Conservation (phyloP, 176 grass and related monocot genomes). For the Eleusine coracana region DNA sequence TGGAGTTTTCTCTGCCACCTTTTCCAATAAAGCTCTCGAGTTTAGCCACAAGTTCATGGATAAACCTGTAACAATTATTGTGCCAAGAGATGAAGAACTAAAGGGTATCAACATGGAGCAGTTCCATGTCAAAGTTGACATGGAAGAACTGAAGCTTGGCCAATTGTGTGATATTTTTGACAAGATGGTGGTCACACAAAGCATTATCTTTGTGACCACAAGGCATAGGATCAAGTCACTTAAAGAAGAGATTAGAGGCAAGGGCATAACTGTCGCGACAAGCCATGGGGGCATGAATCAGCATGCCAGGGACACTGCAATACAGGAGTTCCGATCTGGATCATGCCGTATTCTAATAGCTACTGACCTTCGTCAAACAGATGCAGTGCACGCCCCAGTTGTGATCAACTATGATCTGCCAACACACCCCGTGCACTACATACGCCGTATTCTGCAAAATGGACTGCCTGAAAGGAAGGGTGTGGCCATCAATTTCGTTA, state of each 20-base stretch:
- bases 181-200: conserved; percentile 31
- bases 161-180: conserved; percentile 54
- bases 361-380: conserved; percentile 48
- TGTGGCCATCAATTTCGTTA: conserved; percentile 15
- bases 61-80: conserved; percentile 47
- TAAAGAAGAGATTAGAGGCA: conserved; percentile 46
- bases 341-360: conserved; percentile 52
- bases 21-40: conserved; percentile 58
- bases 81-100: conserved; percentile 71
- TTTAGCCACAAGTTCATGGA: conserved; percentile 56
- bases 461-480: neutral
- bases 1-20: conserved; percentile 60
- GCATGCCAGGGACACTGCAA: conserved; percentile 50
- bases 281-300: conserved; percentile 67
- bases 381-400: conserved; percentile 40
- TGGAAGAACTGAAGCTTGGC: conserved; percentile 60
- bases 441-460: neutral
- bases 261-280: conserved; percentile 53
- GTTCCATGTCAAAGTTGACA: conserved; percentile 57
- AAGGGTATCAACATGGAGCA: conserved; percentile 51
- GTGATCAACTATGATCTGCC: conserved; percentile 77
- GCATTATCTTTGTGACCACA: conserved; percentile 65
- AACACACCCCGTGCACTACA: conserved; percentile 6
- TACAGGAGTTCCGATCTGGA: conserved; percentile 55
- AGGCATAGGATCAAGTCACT: conserved; percentile 50